phyloP scores from a whole-genome alignment of 2,329 filamentous ascomycete genomes.

The Fusarium brevicatenulatum region DNA sequence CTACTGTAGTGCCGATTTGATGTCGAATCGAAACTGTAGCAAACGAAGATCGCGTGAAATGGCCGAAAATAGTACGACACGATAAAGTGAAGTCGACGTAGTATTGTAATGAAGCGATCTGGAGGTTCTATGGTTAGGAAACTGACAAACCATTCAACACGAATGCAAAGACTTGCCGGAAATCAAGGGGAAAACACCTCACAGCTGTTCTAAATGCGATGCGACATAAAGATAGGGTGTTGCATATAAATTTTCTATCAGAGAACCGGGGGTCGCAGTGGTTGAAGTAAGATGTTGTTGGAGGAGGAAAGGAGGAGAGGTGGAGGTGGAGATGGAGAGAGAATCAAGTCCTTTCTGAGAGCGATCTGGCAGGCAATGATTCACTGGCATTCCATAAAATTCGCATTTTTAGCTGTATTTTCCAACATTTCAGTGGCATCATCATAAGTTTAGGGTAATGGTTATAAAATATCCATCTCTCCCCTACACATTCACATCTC shows the following conservation, averaged over 20 bases:
- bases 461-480: neutral
- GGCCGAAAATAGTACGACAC: too few relatives aligned
- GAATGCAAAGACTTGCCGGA: too few relatives aligned
- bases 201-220: too few relatives aligned
- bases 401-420: neutral
- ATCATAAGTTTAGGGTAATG: neutral
- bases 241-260: neutral
- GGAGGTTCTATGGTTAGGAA: too few relatives aligned
- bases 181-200: too few relatives aligned
- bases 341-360: neutral
- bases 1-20: too few relatives aligned
- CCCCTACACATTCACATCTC: neutral
- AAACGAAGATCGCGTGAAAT: too few relatives aligned
- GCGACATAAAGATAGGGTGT: too few relatives aligned
- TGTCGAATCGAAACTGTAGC: too few relatives aligned
- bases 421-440: neutral
- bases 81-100: too few relatives aligned
- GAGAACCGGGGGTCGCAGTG: neutral
- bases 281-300: neutral
- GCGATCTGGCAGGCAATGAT: neutral
- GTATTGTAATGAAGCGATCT: too few relatives aligned
- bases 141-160: too few relatives aligned
- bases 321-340: neutral
- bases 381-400: neutral
- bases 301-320: neutral